These are phyloP conservation scores for Pythium sp. DNA, from an alignment of 352 stramenopile species.

Conservation along the genomic window DNA sequence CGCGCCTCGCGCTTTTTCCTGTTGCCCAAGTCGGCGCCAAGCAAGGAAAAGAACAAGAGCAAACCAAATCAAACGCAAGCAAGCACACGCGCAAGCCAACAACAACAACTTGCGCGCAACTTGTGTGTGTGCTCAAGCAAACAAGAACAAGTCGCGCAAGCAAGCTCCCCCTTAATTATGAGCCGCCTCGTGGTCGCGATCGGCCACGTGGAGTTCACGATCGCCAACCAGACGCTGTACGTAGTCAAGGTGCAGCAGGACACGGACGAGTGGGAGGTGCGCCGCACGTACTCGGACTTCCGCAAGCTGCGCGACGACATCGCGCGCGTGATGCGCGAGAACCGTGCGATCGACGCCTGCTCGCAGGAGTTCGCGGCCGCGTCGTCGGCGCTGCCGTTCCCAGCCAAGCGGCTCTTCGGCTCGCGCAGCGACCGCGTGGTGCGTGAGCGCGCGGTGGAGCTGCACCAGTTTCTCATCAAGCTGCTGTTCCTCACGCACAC, in stretches of 20 bases:
- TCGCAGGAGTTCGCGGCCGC: constrained; percentile 38
- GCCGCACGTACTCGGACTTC: constrained; percentile 71
- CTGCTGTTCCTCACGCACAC: constrained; percentile 69
- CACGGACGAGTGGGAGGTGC: constrained; percentile 66
- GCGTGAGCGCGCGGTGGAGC: constrained; percentile 66
- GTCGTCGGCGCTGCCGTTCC: constrained; percentile 46
- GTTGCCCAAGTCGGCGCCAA: background rate
- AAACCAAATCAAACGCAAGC: constrained; percentile 1
- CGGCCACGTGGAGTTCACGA: constrained; percentile 76
- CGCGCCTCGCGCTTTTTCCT: background rate
- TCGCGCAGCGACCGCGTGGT: constrained; percentile 68
- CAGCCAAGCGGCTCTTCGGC: constrained; percentile 62
- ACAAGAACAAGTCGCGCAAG: background rate
- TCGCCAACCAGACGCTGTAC: constrained; percentile 64
- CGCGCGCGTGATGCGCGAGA: constrained; percentile 59
- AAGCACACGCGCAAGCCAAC: background rate
- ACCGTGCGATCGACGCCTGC: constrained; percentile 42
- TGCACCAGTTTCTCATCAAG: constrained; percentile 75
- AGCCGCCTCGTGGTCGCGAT: constrained; percentile 74
- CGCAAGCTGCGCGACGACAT: constrained; percentile 68
- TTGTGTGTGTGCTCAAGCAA: background rate
- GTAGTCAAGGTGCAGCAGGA: constrained; percentile 77
- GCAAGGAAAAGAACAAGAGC: background rate
- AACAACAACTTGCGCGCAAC: background rate
- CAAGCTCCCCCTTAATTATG: constrained; percentile 26